A percentile compares a stretch with the other conserved stretches of the same genome.
Conservation (phyloP, 805 yeast genomes). For the Zygosaccharomyces kombuchaensis region DNA sequence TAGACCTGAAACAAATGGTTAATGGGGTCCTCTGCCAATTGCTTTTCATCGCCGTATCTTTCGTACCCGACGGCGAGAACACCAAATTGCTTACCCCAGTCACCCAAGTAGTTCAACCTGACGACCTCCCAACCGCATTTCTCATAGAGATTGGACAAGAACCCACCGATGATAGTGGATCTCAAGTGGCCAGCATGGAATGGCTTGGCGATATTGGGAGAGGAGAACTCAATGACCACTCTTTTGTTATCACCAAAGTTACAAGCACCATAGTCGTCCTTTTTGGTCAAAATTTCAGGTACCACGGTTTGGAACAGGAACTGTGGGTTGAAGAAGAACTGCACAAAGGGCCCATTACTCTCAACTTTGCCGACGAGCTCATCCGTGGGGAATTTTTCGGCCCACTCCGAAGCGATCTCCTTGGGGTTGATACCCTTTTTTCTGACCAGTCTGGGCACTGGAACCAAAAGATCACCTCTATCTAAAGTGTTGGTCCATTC, state of each 20-base stretch:
- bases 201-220: slow-evolving; percentile 98
- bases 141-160: slow-evolving; percentile 83
- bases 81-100: slow-evolving; percentile 99
- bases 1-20: slow-evolving; percentile 93
- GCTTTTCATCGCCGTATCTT: slow-evolving; percentile 76
- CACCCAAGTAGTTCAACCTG: slow-evolving; percentile 93
- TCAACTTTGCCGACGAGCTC: slow-evolving; percentile 63
- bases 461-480: slow-evolving; percentile 88
- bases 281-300: slow-evolving; percentile 61
- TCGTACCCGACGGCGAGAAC: slow-evolving; percentile 88
- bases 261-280: slow-evolving; percentile 61
- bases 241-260: slow-evolving; percentile 71
- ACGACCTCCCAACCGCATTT: slow-evolving; percentile 88
- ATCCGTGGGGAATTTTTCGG: slow-evolving; percentile 68
- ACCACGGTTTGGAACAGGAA: slow-evolving; percentile 65
- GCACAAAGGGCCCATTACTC: slow-evolving; percentile 87
- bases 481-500: slow-evolving; percentile 84
- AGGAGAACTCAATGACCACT: slow-evolving; percentile 82
- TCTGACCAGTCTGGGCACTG: slow-evolving; percentile 79
- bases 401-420: slow-evolving; percentile 71
- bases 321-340: slow-evolving; percentile 72
- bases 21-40: slow-evolving; percentile 73
- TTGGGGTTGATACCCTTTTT: slow-evolving; percentile 79
- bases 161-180: slow-evolving; percentile 97
- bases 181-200: slow-evolving; percentile 99